phyloP scores from a whole-genome alignment of 2,329 filamentous ascomycete species.

The Fusarium foetens region DNA sequence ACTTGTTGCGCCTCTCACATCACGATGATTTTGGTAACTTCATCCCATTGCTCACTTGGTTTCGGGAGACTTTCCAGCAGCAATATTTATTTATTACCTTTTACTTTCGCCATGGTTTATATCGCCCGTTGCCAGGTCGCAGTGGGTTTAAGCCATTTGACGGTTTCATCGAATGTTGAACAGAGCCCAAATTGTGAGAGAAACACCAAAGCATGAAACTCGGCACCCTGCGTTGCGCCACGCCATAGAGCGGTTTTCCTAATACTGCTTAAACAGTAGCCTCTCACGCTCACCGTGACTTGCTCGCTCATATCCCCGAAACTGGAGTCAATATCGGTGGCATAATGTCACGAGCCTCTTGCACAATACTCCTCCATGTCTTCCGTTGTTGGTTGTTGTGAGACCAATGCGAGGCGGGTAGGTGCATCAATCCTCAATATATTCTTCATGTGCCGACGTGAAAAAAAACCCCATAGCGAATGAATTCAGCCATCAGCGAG shows the following conservation, averaged over 20 bases:
- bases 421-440: background rate
- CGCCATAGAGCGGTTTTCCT: background rate
- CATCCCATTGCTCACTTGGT: accelerated
- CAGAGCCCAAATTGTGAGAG: background rate
- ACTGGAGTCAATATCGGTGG: accelerated
- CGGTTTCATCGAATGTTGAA: background rate
- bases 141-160: accelerated
- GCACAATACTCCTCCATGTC: no score
- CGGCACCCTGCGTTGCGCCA: background rate
- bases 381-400: background rate
- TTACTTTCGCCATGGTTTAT: accelerated
- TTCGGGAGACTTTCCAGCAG: accelerated
- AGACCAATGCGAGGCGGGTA: background rate
- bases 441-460: background rate
- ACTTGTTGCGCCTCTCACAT: background rate
- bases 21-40: background rate
- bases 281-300: accelerated
- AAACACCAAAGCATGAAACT: background rate
- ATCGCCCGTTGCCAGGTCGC: background rate
- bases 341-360: background rate
- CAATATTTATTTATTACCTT: accelerated
- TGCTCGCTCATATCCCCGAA: accelerated
- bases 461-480: accelerated
- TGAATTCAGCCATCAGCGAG: accelerated
- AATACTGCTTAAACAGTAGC: background rate